Percentiles rank a stretch among this genome's conserved stretches.
Evolutionary conservation across 495 filamentous ascomycete species (phyloP).

Genomic region (Talaromyces wortmannii): DNA sequence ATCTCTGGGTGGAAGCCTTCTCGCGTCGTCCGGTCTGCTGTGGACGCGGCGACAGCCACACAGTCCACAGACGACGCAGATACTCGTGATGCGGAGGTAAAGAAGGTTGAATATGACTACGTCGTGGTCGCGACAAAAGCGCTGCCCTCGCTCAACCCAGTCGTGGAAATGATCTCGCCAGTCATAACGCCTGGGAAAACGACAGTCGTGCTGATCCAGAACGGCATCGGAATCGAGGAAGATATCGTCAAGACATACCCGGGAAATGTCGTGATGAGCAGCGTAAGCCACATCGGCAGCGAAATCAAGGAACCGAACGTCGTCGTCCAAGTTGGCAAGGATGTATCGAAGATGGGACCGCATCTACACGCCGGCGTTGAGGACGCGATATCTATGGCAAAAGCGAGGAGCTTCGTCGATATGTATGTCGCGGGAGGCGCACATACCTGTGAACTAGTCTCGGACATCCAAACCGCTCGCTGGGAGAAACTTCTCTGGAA

Average conservation of each 20-base stretch:
- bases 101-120: background rate
- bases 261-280: conserved; percentile 46
- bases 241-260: conserved; percentile 53
- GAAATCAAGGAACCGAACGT: conserved; percentile 42
- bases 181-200: conserved; percentile 1
- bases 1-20: conserved; percentile 12
- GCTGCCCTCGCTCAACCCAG: background rate
- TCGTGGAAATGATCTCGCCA: background rate
- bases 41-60: background rate
- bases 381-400: background rate
- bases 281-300: conserved; percentile 50
- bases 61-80: no score
- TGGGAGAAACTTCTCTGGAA: conserved; percentile 66
- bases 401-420: background rate
- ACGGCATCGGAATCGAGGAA: conserved; percentile 63
- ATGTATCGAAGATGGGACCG: conserved; percentile 49
- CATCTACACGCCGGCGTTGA: conserved; percentile 25
- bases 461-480: conserved; percentile 47
- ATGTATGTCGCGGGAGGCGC: background rate
- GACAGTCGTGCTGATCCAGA: conserved; percentile 59
- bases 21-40: background rate
- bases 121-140: background rate
- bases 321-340: conserved; percentile 56
- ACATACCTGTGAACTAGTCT: conserved; percentile 18
- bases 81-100: background rate